Evolutionary conservation across 352 stramenopile species (phyloP), one percentile per base, ranked within the genome.

Genomic region (Phytophthora europaea): DNA sequence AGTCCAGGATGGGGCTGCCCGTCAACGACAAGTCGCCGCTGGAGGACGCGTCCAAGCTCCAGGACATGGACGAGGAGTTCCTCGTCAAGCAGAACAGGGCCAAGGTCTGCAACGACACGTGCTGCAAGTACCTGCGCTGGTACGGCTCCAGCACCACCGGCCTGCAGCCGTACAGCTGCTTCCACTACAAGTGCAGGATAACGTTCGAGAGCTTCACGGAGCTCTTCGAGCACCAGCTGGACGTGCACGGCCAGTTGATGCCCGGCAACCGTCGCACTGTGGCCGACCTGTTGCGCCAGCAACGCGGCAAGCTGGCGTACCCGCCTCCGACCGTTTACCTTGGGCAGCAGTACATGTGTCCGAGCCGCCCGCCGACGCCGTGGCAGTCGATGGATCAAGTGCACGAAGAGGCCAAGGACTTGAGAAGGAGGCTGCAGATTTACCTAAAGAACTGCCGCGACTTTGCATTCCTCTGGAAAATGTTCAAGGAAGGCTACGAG

Each of bases 241-340:
- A 76, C 6, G 63, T 72, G 4, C 87, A 94, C 61, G 85, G 82
- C 36, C 68, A 52, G 7, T 48, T 93, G 26, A 69, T 79, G 40
- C 69, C 83, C 15, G 65, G 65, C 64, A 48, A 59, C 15, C 56
- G 75, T 13, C 89, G 84, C 40, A 51, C 87, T n/a, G 67, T 78
- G 36, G 64, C 73, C 34, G 78, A 88, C 20, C 52, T 84, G 22
- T 84, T 76, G 31, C 67, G 73, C 13, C 76, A 88, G 48, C 61
- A 84, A 13, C 72, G 68, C 36, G 79, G 70, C 6, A 72, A 15
- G 4, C 10, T 67, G 12, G 65, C 80, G 1, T 76, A 67, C 12
- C 84, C 87, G 8, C 85, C 87, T 0, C 58, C 75, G 55, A 93
- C 84, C 2, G 85, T 94, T 12, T 94, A 88, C 61, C 72, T 81